phyloP scores from a whole-genome alignment of 192 early-diverging fungal genomes.

The Coemansia furcata region DNA sequence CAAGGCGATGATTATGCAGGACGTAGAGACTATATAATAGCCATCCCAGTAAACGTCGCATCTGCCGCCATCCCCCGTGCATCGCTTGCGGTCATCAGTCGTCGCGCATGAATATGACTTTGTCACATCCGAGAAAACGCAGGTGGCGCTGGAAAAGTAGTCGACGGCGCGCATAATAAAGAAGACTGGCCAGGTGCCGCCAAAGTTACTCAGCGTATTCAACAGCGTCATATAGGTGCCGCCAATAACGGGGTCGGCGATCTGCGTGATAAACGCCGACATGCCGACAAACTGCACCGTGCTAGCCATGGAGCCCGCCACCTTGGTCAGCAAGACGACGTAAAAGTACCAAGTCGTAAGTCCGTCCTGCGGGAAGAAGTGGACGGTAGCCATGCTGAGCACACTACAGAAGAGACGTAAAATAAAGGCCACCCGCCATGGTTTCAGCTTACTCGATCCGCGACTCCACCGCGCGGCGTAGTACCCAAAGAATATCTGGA shows the following conservation, averaged over 20 bases:
- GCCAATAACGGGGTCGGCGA: constrained; percentile 94
- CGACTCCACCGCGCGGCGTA: constrained; percentile 95
- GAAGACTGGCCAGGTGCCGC: constrained; percentile 95
- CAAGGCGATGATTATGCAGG: constrained; percentile 72
- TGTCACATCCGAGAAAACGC: constrained; percentile 55
- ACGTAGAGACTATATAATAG: constrained; percentile 76
- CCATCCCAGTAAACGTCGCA: constrained; percentile 79
- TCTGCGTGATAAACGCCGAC: constrained; percentile 91
- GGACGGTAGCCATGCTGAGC: constrained; percentile 82
- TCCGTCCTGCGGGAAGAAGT: constrained; percentile 68
- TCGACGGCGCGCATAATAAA: constrained; percentile 93
- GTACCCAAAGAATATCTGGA: constrained; percentile 96
- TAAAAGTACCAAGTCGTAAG: constrained; percentile 70
- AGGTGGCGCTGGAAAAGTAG: constrained; percentile 78
- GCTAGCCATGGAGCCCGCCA: constrained; percentile 82
- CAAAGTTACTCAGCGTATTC: constrained; percentile 94
- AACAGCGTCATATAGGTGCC: constrained; percentile 87
- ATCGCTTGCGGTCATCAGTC: constrained; percentile 63
- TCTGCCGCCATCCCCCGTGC: constrained; percentile 60
- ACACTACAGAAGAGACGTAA: constrained; percentile 77
- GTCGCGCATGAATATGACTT: constrained; percentile 58
- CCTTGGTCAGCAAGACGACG: constrained; percentile 73
- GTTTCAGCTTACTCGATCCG: constrained; percentile 77
- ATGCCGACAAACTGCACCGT: constrained; percentile 97
- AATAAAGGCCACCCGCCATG: constrained; percentile 92